Evolutionary conservation across 192 early-diverging fungal genomes (phyloP), one percentile per base, ranked within the genome.

Genomic region (Coemansia sp.): DNA sequence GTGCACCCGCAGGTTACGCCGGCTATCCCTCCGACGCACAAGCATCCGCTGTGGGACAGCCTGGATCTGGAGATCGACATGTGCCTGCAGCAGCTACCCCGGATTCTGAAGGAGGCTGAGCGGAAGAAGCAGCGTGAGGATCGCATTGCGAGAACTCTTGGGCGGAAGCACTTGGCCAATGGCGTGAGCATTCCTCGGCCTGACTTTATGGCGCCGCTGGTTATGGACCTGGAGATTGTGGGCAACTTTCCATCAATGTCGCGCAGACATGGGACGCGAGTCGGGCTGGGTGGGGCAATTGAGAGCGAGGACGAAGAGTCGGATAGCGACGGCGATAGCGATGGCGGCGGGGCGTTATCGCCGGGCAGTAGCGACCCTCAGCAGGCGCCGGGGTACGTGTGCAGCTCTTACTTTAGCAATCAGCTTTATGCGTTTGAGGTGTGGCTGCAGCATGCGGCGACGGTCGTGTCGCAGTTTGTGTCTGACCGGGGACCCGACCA

Each of bases 381-480:
- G 29, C 38, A 29, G 18, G 40, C 47, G 50, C 44, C 61, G 15
- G 79, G 74, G 37, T 82, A 82, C 50, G 62, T 82, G 8, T 78
- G 91, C 20, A 94, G 91, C 76, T 87, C 88, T 29, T 99, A 97
- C 73, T 99, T 98, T 71, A 89, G 94, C 37, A 95, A 97, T 71
- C 97, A 99, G 84, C 85, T 99, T 52, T 94, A 94, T 39, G 96
- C 96, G 0, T 99, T 99, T 74, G 94, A 98, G 70, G 94, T 95
- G 16, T 99, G 96, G 96, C 85, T 99, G 53, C 81, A 83, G 73
- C 81, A 83, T 47, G 80, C 87, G 15, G 88, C 90, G 59, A 94
- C 93, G 8, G 85, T 89, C 1, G 90, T 92, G n/a, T 87, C 90
- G 18, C 85, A 88, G 43, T 87, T 89, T 68, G 66, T 83, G 53